phyloP scores from a whole-genome alignment of 139 green algal genomes.

The Auxenochlorella pyrenoidosa region DNA sequence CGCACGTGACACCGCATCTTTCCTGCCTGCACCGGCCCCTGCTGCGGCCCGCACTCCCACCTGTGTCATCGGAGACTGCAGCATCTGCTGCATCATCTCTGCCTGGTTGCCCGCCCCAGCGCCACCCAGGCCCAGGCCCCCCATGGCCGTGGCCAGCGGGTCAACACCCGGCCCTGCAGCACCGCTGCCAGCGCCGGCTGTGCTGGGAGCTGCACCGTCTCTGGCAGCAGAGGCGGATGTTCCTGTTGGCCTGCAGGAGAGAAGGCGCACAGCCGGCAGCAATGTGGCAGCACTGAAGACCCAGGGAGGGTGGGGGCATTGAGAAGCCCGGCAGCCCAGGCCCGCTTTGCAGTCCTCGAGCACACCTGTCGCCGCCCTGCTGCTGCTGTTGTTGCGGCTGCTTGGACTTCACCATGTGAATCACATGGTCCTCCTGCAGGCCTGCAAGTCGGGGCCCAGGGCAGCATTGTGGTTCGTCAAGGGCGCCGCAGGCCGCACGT shows the following conservation, averaged over 20 bases:
- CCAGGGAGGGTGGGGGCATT: neutral
- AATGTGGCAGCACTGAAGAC: too few relatives aligned
- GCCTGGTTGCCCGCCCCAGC: conserved; percentile 41
- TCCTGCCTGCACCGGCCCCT: neutral
- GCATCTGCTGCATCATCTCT: conserved; percentile 70
- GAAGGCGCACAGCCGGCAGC: neutral
- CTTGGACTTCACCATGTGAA: conserved; percentile 72
- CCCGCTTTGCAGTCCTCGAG: too few relatives aligned
- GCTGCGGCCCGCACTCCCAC: neutral
- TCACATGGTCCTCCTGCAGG: conserved; percentile 69
- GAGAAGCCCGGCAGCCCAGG: too few relatives aligned
- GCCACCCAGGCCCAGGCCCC: neutral
- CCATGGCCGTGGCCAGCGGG: conserved; percentile 13
- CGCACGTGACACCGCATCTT: neutral
- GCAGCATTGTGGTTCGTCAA: neutral
- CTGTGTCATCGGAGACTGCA: conserved; percentile 79
- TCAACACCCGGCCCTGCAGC: neutral
- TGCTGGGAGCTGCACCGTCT: neutral
- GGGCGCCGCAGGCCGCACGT: too few relatives aligned
- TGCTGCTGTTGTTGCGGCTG: neutral
- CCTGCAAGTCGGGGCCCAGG: conserved; percentile 49
- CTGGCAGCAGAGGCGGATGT: too few relatives aligned
- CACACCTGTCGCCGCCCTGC: neutral
- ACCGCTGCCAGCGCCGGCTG: neutral
- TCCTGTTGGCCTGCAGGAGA: neutral